These are phyloP conservation scores for Gaertneriomyces sp. DNA, from an alignment of 192 early-diverging fungal species.

Conservation along the genomic window DNA sequence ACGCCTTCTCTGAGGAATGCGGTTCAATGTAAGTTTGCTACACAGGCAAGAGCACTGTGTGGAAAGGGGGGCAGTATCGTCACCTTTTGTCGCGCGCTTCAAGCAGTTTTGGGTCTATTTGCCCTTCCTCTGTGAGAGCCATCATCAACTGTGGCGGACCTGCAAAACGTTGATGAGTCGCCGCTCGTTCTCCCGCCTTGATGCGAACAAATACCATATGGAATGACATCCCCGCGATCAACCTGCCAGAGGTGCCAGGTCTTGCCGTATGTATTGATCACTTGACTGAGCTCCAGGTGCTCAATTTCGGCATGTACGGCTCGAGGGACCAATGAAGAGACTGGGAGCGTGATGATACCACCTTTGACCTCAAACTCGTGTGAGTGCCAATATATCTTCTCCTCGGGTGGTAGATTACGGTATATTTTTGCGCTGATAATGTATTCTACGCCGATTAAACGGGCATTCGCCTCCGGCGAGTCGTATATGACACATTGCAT, in stretches of 20 bases:
- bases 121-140: constrained; percentile 38
- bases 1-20: neutral
- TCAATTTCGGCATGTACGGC: constrained; percentile 30
- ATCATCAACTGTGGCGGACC: constrained; percentile 51
- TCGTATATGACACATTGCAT: constrained; percentile 59
- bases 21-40: neutral
- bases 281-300: constrained; percentile 19
- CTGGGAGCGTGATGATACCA: constrained; percentile 38
- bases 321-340: constrained; percentile 31
- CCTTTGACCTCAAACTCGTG: constrained; percentile 53
- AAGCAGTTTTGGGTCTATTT: constrained; percentile 33
- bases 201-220: constrained; percentile 21
- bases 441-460: constrained; percentile 58
- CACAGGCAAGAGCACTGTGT: neutral
- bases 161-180: neutral
- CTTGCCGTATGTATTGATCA: constrained; percentile 49
- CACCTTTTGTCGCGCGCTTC: constrained; percentile 27
- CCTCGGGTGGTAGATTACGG: constrained; percentile 35
- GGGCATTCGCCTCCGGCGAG: constrained; percentile 31
- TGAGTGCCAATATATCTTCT: constrained; percentile 59
- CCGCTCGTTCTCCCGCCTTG: neutral
- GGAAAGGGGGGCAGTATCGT: neutral
- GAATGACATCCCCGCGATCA: constrained; percentile 43
- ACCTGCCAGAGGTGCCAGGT: constrained; percentile 50
- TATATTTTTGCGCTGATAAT: constrained; percentile 54